Evolutionary conservation across 495 filamentous ascomycete genomes (phyloP), one percentile per base, ranked within the genome.

Genomic region (Beverwykella pulmonaria): DNA sequence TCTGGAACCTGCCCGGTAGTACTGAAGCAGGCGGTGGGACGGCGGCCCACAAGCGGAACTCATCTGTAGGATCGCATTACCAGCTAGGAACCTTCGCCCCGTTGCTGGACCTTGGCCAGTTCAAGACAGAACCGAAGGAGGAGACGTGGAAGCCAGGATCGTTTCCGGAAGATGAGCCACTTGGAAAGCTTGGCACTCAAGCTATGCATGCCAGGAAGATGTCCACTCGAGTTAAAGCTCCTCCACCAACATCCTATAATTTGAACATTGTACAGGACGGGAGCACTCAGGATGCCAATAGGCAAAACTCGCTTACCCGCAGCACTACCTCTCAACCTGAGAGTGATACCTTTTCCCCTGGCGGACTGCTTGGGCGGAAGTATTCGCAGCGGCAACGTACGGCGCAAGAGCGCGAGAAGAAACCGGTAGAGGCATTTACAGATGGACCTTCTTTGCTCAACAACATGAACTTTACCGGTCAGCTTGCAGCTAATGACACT

Each of bases 331-430:
- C 29, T 50, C 70, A 25, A 60, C 67, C 47, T 34, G 79, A 82
- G 1, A 75, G 75, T 2, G 75, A 82, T 22, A 78, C 83, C 0
- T 89, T 91, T 64, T 75, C 84, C 0, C 73, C 82, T 1, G 73
- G 76, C 2, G 81, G 86, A n/a, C 80, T 90, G 0, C 80, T 90
- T 17, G 88, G 88, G 14, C 76, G 84, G 48, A 84, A 77, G 0
- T 90, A 90, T 74, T 86, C 83, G 4, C 78, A 88, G 65, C 83
- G 88, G 50, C 84, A 86, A 65, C 75, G 75, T 27, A 79, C 81
- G 1, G 80, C 84, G 73, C 82, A 80, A 46, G 86, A 87, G 46
- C 75, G 79, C 9, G 83, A 87, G 27, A 61, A 63, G 6, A 67
- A 68, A 41, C 25, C 49, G 1, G 20, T 54, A 12, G 70, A 71